A percentile compares a stretch with the other conserved stretches of the same genome.
Conservation (phyloP, 805 yeast species). For the Spathaspora gorwiae region DNA sequence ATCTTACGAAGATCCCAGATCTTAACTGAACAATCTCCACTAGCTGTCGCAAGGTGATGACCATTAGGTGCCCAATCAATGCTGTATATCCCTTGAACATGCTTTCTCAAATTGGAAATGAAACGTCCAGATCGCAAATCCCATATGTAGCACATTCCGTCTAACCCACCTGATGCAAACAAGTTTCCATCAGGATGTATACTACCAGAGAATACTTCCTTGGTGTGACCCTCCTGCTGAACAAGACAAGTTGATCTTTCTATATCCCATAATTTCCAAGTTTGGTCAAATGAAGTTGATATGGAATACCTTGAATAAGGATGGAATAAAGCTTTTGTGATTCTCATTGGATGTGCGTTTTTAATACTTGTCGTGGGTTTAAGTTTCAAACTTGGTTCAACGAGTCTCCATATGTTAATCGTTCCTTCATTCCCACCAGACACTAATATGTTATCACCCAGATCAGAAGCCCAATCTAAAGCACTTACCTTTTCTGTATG, state of each 20-base stretch:
- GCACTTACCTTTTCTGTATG: conserved; percentile 69
- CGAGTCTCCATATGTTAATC: conserved; percentile 25
- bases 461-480: conserved; percentile 54
- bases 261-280: conserved; percentile 88
- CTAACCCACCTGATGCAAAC: conserved; percentile 72
- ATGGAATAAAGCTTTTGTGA: conserved; percentile 59
- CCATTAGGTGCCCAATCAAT: conserved; percentile 78
- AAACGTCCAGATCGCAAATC: conserved; percentile 77
- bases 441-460: conserved; percentile 13
- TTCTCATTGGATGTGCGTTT: conserved; percentile 44
- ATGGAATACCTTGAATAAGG: conserved; percentile 55
- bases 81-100: conserved; percentile 65
- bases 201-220: conserved; percentile 57
- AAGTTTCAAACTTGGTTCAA: conserved; percentile 4
- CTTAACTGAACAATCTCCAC: conserved; percentile 75
- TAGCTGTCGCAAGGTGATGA: conserved; percentile 70
- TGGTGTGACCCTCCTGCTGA: conserved; percentile 83
- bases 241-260: conserved; percentile 38
- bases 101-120: conserved; percentile 57
- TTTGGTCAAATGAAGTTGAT: conserved; percentile 74
- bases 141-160: conserved; percentile 73
- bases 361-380: conserved; percentile 16
- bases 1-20: conserved; percentile 77
- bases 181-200: conserved; percentile 78
- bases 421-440: conserved; percentile 40